Evolutionary conservation across 1,139 yeast species (phyloP).

Genomic region (Meyerozyma sp.): DNA sequence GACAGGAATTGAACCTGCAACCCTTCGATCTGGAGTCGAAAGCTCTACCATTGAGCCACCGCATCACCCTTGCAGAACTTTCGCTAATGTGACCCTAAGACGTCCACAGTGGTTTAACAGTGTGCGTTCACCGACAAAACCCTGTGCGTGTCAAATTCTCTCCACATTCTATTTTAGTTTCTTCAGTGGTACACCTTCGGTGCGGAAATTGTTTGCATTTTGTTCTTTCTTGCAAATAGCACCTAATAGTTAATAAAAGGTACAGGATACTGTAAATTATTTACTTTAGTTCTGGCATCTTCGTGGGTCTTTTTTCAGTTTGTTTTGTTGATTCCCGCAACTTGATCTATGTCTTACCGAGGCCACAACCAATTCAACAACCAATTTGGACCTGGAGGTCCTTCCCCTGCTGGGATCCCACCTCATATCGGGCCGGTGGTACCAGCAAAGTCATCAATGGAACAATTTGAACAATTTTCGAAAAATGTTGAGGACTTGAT

Average conservation of each 20-base stretch:
- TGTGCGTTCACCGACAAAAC: slow-evolving; percentile 1
- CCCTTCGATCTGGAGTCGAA: slow-evolving; percentile 61
- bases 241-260: neutral
- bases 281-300: neutral
- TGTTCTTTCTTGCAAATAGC: neutral
- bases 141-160: neutral
- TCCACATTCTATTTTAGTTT: neutral
- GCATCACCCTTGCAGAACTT: slow-evolving; percentile 45
- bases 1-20: slow-evolving; percentile 21
- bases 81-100: neutral
- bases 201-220: neutral
- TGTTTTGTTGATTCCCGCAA: neutral
- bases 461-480: slow-evolving; percentile 43
- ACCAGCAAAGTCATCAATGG: slow-evolving; percentile 17
- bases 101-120: neutral
- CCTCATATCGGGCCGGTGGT: slow-evolving; percentile 19
- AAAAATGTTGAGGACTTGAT: slow-evolving; percentile 42
- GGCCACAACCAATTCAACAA: slow-evolving; percentile 12
- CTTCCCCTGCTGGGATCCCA: slow-evolving; percentile 5
- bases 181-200: neutral
- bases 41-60: slow-evolving; percentile 94
- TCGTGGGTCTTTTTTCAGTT: neutral
- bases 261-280: neutral
- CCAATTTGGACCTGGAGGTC: slow-evolving; percentile 4
- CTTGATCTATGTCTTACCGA: slow-evolving; percentile 11